A percentile compares a stretch with the other conserved stretches of the same genome.
These are phyloP conservation scores for Saccharomyces hybrid DNA, from an alignment of 1,139 yeast genomes.

Conservation along the genomic window DNA sequence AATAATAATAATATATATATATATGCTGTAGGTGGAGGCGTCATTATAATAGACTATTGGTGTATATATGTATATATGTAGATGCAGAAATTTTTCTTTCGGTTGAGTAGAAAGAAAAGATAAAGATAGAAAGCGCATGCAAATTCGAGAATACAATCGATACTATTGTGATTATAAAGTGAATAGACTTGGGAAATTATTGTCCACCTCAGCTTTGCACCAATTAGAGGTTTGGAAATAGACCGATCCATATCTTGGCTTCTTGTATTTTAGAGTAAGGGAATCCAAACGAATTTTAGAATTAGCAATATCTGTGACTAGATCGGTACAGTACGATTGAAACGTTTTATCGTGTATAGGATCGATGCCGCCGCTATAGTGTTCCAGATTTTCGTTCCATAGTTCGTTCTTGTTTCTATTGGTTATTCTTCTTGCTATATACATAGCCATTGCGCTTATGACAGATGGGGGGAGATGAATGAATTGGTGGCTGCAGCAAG, in stretches of 20 bases:
- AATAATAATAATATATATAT: background rate
- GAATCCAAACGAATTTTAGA: slow-evolving; percentile 29
- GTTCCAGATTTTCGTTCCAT: slow-evolving; percentile 72
- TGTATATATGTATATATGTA: background rate
- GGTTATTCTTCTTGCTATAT: slow-evolving; percentile 69
- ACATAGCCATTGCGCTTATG: slow-evolving; percentile 87
- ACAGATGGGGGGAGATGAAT: slow-evolving; percentile 70
- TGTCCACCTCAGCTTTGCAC: slow-evolving; percentile 8
- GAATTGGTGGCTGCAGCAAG: slow-evolving; percentile 71
- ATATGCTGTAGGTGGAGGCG: background rate
- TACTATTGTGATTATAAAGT: background rate
- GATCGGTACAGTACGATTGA: slow-evolving; percentile 15
- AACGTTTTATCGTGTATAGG: slow-evolving; percentile 16
- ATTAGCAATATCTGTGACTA: slow-evolving; percentile 24
- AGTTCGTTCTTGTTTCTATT: slow-evolving; percentile 40
- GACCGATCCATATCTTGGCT: slow-evolving; percentile 17
- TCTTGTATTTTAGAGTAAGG: slow-evolving; percentile 21
- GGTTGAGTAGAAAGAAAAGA: background rate
- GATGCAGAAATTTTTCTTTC: background rate
- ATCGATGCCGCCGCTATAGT: slow-evolving; percentile 67
- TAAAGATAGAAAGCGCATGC: background rate
- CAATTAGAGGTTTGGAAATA: slow-evolving; percentile 15
- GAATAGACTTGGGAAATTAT: slow-evolving; percentile 1
- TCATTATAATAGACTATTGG: background rate
- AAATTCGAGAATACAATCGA: background rate